phyloP scores from a whole-genome alignment of 2,329 filamentous ascomycete genomes.

The Coniella vitis region DNA sequence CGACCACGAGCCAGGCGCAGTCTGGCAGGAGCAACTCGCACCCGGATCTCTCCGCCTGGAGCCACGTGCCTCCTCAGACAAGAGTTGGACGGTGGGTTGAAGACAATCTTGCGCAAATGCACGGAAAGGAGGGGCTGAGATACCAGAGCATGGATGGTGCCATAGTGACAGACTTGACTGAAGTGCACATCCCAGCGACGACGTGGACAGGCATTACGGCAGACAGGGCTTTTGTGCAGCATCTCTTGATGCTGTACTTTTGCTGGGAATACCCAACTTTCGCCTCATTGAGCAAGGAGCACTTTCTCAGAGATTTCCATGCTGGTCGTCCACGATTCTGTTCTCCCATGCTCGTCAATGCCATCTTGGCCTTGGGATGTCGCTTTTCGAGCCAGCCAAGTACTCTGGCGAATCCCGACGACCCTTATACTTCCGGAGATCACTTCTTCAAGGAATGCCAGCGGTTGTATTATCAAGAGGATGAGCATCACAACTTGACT shows the following conservation, averaged over 20 bases:
- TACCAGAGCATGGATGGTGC: conserved; percentile 41
- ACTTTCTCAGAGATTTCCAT: conserved; percentile 60
- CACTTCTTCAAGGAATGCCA: conserved; percentile 68
- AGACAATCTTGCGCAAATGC: conserved; percentile 14
- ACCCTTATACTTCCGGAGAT: conserved; percentile 61
- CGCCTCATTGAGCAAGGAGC: conserved; percentile 63
- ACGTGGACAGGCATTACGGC: conserved; percentile 57
- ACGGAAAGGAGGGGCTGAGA: conserved; percentile 19
- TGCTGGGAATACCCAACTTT: conserved; percentile 74
- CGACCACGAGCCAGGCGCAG: conserved; percentile 37
- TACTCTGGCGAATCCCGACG: conserved; percentile 54
- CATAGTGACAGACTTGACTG: conserved; percentile 38
- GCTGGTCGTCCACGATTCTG: conserved; percentile 57
- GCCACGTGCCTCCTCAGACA: conserved; percentile 33
- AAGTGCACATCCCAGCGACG: conserved; percentile 34
- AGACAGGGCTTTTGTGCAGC: conserved; percentile 53
- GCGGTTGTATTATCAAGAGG: conserved; percentile 51
- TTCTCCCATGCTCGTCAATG: conserved; percentile 60
- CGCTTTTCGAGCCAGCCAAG: conserved; percentile 60
- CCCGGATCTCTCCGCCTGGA: conserved; percentile 40
- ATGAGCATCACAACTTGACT: conserved; percentile 56
- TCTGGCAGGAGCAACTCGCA: conserved; percentile 42
- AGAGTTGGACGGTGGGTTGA: conserved; percentile 47
- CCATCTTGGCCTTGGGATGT: conserved; percentile 58
- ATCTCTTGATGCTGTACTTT: conserved; percentile 61